A percentile compares a stretch with the other conserved stretches of the same genome.
phyloP scores from a whole-genome alignment of 2,329 filamentous ascomycete species.

The Ophiobolus disseminans region DNA sequence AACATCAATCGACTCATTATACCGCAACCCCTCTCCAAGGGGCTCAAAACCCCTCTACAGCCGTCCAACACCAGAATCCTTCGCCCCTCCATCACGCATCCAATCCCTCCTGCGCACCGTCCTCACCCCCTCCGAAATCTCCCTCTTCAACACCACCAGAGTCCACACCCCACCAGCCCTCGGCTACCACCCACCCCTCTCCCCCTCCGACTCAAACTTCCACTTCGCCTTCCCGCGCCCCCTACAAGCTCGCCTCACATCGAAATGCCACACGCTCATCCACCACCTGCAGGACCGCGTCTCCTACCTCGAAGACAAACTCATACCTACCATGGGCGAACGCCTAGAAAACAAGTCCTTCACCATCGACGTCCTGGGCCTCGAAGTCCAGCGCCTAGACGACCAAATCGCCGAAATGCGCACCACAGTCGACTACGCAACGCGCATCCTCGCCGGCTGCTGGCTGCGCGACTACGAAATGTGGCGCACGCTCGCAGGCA shows the following conservation, averaged over 20 bases:
- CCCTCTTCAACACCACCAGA: not conserved
- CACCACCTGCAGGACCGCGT: conserved; percentile 16
- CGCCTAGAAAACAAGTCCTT: conserved; percentile 12
- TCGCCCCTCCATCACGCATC: conserved; percentile 8
- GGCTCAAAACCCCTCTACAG: too few relatives aligned
- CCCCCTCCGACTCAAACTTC: not conserved
- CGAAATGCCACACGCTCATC: conserved; percentile 15
- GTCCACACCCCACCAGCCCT: not conserved
- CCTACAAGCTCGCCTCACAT: conserved; percentile 18
- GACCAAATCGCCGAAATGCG: conserved; percentile 12
- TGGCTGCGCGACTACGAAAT: conserved; percentile 26
- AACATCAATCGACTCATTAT: too few relatives aligned
- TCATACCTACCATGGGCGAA: conserved; percentile 16
- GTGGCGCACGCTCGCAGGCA: conserved; percentile 12
- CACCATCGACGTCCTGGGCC: conserved; percentile 1
- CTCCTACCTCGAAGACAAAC: conserved; percentile 19
- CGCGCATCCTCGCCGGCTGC: conserved; percentile 14
- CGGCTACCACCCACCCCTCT: not conserved
- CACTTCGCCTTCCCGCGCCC: not conserved
- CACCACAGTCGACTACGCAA: conserved; percentile 12
- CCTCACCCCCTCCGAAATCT: conserved; percentile 17
- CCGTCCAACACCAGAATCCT: not conserved
- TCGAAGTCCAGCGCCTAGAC: not conserved
- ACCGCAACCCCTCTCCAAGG: not conserved
- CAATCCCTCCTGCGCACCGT: conserved; percentile 8